Base-by-base conservation (phyloP, 2,329 filamentous ascomycete genomes). In the Lasiodiplodia sp. region DNA sequence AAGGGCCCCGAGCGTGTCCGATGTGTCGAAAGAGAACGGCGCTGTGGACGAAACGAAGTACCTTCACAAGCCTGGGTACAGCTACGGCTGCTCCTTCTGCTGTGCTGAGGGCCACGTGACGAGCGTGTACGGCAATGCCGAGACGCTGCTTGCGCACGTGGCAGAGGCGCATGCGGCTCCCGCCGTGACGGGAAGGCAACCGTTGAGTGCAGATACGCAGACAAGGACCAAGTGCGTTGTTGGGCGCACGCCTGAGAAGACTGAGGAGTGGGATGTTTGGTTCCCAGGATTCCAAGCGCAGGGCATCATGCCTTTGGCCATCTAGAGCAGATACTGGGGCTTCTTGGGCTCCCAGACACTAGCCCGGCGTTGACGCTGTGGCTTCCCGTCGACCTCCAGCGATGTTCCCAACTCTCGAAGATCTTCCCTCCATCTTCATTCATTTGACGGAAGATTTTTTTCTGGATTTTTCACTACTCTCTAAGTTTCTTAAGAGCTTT, bases 91-190 rank as follows among this genome's bases (percentile, higher is more conserved):
- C 66, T 66, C 79, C 10, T 72, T 81, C 62, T 81, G 79, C 68
- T 73, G 70, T 28, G 60, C 73, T 0, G 75, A 79, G 66, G 74
- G 74, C 2, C 75, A 71, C 7, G 74, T 75, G 8, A 77, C 77
- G 28, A 74, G 75, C 4, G 73, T 80, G 3, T 80, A 76, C 71
- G 79, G 78, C 1, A 77, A 76, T 60, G 76, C 80, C 18, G 78
- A 78, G 69, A 78, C 76, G 58, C 73, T 82, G 28, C 78, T 82
- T 75, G 76, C 75, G 58, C 81, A 82, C 70, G 72, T 82, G 12
- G 71, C 74, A 0, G 67, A 75, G 21, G 77, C 76, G 44, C 81
- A 82, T 72, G 75, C 73, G 16, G 70, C 73, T 14, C 44, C 71
- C 68, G 37, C 44, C 3, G 44, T 47, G 18, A 18, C 44, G 18